A percentile compares a stretch with the other conserved stretches of the same genome.
phyloP scores from a whole-genome alignment of 2,329 filamentous ascomycete genomes.

The Colletotrichum destructivum region DNA sequence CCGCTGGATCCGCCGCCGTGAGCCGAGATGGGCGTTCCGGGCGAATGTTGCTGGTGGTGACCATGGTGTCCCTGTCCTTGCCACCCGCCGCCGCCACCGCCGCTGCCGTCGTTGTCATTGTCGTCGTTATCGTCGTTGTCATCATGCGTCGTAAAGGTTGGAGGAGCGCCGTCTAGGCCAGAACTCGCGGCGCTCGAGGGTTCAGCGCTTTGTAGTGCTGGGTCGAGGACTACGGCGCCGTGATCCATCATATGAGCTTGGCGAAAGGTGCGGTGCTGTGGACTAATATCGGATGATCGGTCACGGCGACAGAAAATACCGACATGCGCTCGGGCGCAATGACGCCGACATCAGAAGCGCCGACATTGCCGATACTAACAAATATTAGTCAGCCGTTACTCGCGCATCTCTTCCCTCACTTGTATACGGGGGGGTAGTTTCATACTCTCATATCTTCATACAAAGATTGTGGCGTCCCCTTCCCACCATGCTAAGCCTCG shows the following conservation, averaged over 20 bases:
- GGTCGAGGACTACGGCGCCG: slow-evolving; percentile 38
- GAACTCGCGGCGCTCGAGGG: slow-evolving; percentile 8
- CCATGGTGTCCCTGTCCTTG: slow-evolving; percentile 19
- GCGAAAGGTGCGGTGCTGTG: slow-evolving; percentile 20
- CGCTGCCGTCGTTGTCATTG: background rate
- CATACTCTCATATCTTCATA: no score
- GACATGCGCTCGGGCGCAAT: slow-evolving; percentile 24
- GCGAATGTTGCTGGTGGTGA: slow-evolving; percentile 17
- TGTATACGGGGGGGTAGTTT: no score
- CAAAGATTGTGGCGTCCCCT: no score
- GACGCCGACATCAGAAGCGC: slow-evolving; percentile 22
- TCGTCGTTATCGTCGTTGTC: slow-evolving; percentile 7
- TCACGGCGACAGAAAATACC: slow-evolving; percentile 40
- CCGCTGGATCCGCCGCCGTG: slow-evolving; percentile 25
- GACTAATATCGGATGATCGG: slow-evolving; percentile 36
- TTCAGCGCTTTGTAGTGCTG: slow-evolving; percentile 35
- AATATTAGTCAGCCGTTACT: slow-evolving; percentile 29
- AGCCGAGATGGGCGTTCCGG: slow-evolving; percentile 31
- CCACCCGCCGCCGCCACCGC: slow-evolving; percentile 14
- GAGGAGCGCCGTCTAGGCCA: background rate
- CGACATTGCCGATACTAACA: slow-evolving; percentile 36
- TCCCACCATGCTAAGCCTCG: background rate
- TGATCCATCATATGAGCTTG: slow-evolving; percentile 33
- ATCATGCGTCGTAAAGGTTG: slow-evolving; percentile 5
- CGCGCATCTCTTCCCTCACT: background rate